Evolutionary conservation across 345 rosid genomes (phyloP).

Genomic region (Geranium brycei): DNA sequence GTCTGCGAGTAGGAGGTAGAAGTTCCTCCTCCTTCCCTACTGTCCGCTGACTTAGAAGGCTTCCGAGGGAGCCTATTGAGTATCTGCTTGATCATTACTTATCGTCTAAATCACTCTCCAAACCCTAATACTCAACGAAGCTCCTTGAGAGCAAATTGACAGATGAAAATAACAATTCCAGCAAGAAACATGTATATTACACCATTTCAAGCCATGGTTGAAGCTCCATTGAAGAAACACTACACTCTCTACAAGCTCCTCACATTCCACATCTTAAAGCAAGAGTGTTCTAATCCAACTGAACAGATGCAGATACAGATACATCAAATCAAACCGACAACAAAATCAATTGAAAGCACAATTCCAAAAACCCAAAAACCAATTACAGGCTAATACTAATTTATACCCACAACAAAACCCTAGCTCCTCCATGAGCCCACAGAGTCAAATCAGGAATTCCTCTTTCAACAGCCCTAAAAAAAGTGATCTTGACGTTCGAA

Average conservation of each 20-base stretch:
- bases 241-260: slow-evolving; percentile 1
- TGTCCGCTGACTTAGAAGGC: slow-evolving; percentile 40
- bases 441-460: background rate
- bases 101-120: slow-evolving; percentile 8
- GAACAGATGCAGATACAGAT: background rate
- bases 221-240: slow-evolving; percentile 1
- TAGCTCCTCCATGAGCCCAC: background rate
- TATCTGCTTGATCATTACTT: slow-evolving; percentile 46
- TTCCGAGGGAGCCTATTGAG: slow-evolving; percentile 49
- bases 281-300: slow-evolving; percentile 6
- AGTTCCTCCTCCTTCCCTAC: slow-evolving; percentile 40
- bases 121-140: slow-evolving; percentile 3
- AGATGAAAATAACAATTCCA: background rate
- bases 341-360: slow-evolving; percentile 3
- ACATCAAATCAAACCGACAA: slow-evolving; percentile 11
- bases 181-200: background rate
- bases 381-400: too few species aligned
- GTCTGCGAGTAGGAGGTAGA: slow-evolving; percentile 27
- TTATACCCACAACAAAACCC: background rate
- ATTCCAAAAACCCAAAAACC: background rate
- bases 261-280: slow-evolving; percentile 1
- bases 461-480: slow-evolving; percentile 1
- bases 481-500: slow-evolving; percentile 5
- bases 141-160: slow-evolving; percentile 13
- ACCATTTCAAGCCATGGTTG: background rate